These are phyloP conservation scores for Colletotrichum plurivorum DNA, from an alignment of 2,329 filamentous ascomycete species.

Conservation along the genomic window DNA sequence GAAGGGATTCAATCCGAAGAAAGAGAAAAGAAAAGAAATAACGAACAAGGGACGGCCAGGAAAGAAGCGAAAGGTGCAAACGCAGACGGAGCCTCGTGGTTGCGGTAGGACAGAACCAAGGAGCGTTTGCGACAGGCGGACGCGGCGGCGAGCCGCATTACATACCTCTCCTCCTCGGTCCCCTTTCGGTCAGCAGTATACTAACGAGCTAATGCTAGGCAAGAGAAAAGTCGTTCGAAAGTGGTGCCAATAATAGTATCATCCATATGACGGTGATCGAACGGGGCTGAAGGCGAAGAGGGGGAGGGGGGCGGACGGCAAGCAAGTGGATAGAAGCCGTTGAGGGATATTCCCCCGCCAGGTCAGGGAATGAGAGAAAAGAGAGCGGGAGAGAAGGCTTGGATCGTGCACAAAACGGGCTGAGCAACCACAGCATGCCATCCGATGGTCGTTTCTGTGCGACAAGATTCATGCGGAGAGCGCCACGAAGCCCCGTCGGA, in stretches of 20 bases:
- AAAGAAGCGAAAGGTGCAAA: slow-evolving; percentile 30
- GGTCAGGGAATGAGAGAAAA: no score
- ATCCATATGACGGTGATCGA: slow-evolving; percentile 1
- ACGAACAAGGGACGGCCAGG: not conserved
- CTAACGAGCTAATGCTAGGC: not conserved
- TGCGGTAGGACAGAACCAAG: slow-evolving; percentile 10
- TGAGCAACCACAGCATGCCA: slow-evolving; percentile 19
- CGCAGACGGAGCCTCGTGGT: slow-evolving; percentile 9
- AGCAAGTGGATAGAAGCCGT: not conserved
- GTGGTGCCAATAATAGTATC: slow-evolving; percentile 30
- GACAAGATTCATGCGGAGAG: slow-evolving; percentile 37
- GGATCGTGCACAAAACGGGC: slow-evolving; percentile 14
- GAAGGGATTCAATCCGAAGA: slow-evolving; percentile 36
- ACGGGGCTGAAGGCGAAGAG: not conserved
- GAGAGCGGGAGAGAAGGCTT: no score
- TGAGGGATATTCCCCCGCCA: not conserved
- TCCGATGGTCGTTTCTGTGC: slow-evolving; percentile 37
- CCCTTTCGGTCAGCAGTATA: not conserved
- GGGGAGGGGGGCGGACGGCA: not conserved
- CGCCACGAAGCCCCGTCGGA: slow-evolving; percentile 31
- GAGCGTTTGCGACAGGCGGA: not conserved
- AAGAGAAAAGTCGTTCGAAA: not conserved
- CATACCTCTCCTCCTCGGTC: slow-evolving; percentile 21
- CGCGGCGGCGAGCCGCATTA: slow-evolving; percentile 30
- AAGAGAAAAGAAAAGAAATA: slow-evolving; percentile 1